Conservation (phyloP, 2,329 filamentous ascomycete species). For the Fusarium anthophilum region DNA sequence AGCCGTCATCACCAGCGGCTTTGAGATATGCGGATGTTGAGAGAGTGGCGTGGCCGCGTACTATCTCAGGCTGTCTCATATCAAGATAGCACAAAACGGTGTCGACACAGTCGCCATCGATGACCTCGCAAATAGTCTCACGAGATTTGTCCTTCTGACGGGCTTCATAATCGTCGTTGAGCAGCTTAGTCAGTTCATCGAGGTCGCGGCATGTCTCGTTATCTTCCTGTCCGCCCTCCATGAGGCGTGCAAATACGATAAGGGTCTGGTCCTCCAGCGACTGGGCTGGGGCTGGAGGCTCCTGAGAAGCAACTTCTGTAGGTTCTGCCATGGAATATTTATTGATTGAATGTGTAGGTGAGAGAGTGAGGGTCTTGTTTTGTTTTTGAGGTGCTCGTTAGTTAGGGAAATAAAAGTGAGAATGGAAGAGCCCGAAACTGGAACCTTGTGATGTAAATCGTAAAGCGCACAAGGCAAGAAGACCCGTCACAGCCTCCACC, state of each 20-base stretch:
- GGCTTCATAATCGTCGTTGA: constrained; percentile 63
- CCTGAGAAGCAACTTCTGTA: constrained; percentile 46
- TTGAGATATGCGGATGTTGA: constrained; percentile 86
- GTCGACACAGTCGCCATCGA: constrained; percentile 81
- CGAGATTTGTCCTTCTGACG: constrained; percentile 54
- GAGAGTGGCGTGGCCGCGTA: constrained; percentile 84
- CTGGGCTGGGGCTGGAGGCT: constrained; percentile 45
- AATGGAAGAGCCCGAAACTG: constrained; percentile 11
- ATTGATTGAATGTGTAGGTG: not conserved
- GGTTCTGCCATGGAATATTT: constrained; percentile 45
- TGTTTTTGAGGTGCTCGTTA: constrained; percentile 4
- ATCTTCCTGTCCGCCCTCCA: constrained; percentile 89
- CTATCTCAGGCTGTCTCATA: constrained; percentile 76
- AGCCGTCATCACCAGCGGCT: constrained; percentile 75
- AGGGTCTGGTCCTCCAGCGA: constrained; percentile 71
- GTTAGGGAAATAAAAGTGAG: not conserved
- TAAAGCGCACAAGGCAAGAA: constrained; percentile 31
- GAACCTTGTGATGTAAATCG: constrained; percentile 37
- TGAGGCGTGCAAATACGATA: constrained; percentile 85
- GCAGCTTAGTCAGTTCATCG: constrained; percentile 66
- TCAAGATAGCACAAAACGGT: constrained; percentile 89
- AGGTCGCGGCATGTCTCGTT: constrained; percentile 72
- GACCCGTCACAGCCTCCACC: constrained; percentile 26
- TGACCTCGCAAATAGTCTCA: constrained; percentile 65
- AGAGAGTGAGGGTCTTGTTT: not conserved